Evolutionary conservation across 805 yeast species (phyloP), one percentile per base, ranked within the genome.

Genomic region (Candida boidinii): DNA sequence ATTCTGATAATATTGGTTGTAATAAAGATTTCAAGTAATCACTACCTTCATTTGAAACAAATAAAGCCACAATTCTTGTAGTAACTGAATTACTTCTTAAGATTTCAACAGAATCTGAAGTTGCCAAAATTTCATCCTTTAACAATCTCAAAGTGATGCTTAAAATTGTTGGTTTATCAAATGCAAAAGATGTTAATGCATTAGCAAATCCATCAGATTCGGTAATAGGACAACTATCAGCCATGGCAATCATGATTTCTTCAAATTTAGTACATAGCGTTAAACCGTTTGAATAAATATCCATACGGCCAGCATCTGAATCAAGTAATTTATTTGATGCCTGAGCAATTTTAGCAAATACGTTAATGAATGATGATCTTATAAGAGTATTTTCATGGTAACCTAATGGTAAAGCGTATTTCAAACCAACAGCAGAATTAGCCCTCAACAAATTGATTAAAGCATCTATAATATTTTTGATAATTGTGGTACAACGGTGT

Each of bases 71-170:
- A 32, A 85, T 65, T 44, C 87, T 70, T 0, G 95, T 85, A 21
- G 92, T 82, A 23, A 85, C 80, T 33, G 88, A 78, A 51, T 86
- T 86, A 34, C 92, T 69, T 46, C 95, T 68, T 44, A 86, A 64
- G 20, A 86, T 73, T 48, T 83, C 92, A 20, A 82, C 73, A 14
- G 82, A 70, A 38, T 79, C 70, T 1, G 70, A 56, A 1, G 83
- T 75, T 19, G 58, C 63, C 31, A 60, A 50, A 16, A 86, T 79
- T 49, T 85, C 95, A 37, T 72, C 73, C 18, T 60, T 61, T 14
- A 85, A 61, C 29, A 82, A 56, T 8, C 68, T 64, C 2, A 68
- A 53, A 26, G 84, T 74, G 17, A 82, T 53, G 10, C 64, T 54
- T 39, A 34, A 58, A 42, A 54, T 62, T 45, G 24, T 59, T 1